Conservation (phyloP, 164 flowering plant species). For the Tetracentron sinense region DNA sequence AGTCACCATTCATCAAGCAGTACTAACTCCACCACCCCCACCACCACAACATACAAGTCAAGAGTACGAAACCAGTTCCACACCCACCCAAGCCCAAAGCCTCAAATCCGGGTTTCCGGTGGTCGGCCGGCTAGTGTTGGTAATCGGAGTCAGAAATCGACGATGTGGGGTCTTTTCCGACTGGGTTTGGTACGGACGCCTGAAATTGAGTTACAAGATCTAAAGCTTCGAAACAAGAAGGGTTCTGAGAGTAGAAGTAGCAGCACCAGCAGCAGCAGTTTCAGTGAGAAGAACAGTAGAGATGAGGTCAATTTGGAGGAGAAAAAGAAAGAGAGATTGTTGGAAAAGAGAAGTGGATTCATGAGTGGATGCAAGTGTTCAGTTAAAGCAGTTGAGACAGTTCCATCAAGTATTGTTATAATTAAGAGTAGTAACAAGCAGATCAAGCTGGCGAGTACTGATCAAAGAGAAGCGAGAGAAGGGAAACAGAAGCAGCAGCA, state of each 20-base stretch:
- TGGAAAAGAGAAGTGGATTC: slow-evolving; percentile 7
- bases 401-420: slow-evolving; percentile 24
- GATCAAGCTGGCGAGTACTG: background rate
- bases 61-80: slow-evolving; percentile 35
- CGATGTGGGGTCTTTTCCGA: slow-evolving; percentile 53
- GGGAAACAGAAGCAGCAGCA: slow-evolving; percentile 14
- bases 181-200: slow-evolving; percentile 58
- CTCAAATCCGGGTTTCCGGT: slow-evolving; percentile 33
- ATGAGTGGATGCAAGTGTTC: slow-evolving; percentile 55
- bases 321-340: slow-evolving; percentile 10
- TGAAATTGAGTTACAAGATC: slow-evolving; percentile 49
- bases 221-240: slow-evolving; percentile 29
- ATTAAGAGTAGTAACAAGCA: slow-evolving; percentile 13
- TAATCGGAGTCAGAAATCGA: slow-evolving; percentile 22
- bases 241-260: slow-evolving; percentile 32
- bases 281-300: background rate
- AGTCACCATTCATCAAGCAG: slow-evolving; percentile 36
- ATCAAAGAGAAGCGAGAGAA: slow-evolving; percentile 10
- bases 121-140: slow-evolving; percentile 3
- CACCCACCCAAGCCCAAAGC: slow-evolving; percentile 59
- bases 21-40: slow-evolving; percentile 10
- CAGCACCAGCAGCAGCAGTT: slow-evolving; percentile 20
- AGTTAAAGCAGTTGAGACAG: slow-evolving; percentile 30
- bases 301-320: background rate
- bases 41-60: slow-evolving; percentile 20